Percentiles rank a stretch among this genome's conserved stretches.
Evolutionary conservation across 768 basidiomycete species (phyloP).

Genomic region (Calocybe gangraenosa): DNA sequence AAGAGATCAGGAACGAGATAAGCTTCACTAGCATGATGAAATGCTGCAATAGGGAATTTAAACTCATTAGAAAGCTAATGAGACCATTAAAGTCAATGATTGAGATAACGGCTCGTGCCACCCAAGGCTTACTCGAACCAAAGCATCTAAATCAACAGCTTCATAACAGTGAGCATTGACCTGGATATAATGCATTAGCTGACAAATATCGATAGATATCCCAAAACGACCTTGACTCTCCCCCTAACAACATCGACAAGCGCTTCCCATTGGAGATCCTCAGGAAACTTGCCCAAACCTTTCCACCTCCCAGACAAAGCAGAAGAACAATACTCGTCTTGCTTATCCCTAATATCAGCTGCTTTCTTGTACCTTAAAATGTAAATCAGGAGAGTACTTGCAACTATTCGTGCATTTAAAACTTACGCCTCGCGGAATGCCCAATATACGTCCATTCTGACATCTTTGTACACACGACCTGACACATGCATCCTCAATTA

Average conservation of each 20-base stretch:
- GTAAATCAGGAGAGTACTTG: constrained; percentile 4
- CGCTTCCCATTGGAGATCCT: constrained; percentile 74
- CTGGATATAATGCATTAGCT: constrained; percentile 20
- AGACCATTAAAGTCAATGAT: background rate
- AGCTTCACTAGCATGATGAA: constrained; percentile 80
- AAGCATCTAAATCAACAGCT: constrained; percentile 65
- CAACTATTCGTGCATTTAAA: background rate
- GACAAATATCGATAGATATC: background rate
- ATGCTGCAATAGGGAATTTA: constrained; percentile 70
- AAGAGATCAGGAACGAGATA: constrained; percentile 78
- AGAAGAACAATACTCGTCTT: constrained; percentile 63
- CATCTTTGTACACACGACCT: constrained; percentile 35
- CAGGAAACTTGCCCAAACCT: constrained; percentile 56
- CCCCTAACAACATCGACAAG: constrained; percentile 77
- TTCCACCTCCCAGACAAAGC: constrained; percentile 45
- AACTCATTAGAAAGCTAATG: constrained; percentile 77
- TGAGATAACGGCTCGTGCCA: background rate
- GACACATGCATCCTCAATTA: constrained; percentile 11
- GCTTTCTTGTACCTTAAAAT: constrained; percentile 56
- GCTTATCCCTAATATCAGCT: constrained; percentile 56
- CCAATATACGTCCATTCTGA: constrained; percentile 71
- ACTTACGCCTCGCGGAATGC: constrained; percentile 61
- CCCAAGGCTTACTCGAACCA: constrained; percentile 53
- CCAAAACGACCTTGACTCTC: constrained; percentile 54
- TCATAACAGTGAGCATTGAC: constrained; percentile 55